Evolutionary conservation across 1,284 basidiomycete species (phyloP).

Genomic region (Uromyces viciae-fabae): DNA sequence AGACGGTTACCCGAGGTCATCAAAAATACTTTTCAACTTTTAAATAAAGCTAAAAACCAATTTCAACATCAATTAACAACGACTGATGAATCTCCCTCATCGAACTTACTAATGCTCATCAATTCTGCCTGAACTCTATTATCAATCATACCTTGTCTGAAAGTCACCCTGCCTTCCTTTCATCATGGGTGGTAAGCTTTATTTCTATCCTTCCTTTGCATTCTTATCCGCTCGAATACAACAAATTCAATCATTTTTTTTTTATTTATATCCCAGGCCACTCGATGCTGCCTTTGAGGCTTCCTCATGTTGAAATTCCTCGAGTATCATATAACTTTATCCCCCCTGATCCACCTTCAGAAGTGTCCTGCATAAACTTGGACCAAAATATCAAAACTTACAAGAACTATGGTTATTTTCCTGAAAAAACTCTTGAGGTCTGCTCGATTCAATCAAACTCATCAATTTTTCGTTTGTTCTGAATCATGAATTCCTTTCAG

Average conservation of each 20-base stretch:
- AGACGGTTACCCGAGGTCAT: no score
- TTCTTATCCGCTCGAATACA: background rate
- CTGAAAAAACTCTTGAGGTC: slow-evolving; percentile 29
- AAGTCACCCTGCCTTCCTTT: background rate
- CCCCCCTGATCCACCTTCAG: background rate
- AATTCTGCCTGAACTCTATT: no score
- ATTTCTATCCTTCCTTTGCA: background rate
- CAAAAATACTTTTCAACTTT: no score
- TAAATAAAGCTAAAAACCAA: no score
- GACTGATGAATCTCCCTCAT: no score
- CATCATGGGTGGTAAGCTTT: slow-evolving; percentile 32
- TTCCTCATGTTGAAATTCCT: slow-evolving; percentile 35
- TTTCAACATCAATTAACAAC: no score
- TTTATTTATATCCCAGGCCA: slow-evolving; percentile 14
- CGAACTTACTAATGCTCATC: no score
- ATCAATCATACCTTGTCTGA: background rate
- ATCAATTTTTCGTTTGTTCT: slow-evolving; percentile 31
- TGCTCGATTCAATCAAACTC: slow-evolving; percentile 24
- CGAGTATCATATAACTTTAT: slow-evolving; percentile 42
- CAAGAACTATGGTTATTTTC: slow-evolving; percentile 35
- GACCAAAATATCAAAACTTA: slow-evolving; percentile 31
- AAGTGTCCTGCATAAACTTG: background rate
- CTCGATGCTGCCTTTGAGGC: slow-evolving; percentile 36
- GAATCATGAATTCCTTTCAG: slow-evolving; percentile 35
- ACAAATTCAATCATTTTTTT: background rate